These are phyloP conservation scores for Agrocybe pediades DNA, from an alignment of 768 basidiomycete species.

Conservation along the genomic window DNA sequence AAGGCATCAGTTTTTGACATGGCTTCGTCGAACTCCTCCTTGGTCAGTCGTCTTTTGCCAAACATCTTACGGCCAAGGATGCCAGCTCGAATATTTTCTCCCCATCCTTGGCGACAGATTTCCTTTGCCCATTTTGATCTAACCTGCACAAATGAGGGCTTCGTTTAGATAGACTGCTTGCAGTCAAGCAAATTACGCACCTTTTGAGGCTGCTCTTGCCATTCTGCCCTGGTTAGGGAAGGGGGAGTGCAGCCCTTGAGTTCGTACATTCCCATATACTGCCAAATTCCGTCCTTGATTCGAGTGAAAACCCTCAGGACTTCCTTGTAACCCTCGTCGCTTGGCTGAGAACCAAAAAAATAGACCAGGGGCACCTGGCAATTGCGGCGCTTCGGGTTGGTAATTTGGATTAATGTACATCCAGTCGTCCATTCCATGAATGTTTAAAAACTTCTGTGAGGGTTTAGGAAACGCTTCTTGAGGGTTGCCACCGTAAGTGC, in stretches of 20 bases:
- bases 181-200: neutral
- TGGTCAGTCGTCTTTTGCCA: conserved; percentile 23
- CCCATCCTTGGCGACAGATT: conserved; percentile 30
- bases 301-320: conserved; percentile 15
- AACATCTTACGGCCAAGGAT: conserved; percentile 27
- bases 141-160: conserved; percentile 17
- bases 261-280: conserved; percentile 33
- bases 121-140: conserved; percentile 28
- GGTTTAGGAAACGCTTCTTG: conserved; percentile 30
- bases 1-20: conserved; percentile 9
- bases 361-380: conserved; percentile 36
- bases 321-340: neutral
- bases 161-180: neutral
- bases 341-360: conserved; percentile 19
- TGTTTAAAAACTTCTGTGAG: conserved; percentile 11
- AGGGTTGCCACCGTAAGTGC: conserved; percentile 34
- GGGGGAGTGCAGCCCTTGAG: conserved; percentile 14
- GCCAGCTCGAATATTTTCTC: conserved; percentile 21
- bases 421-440: conserved; percentile 33
- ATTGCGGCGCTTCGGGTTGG: conserved; percentile 36
- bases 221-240: conserved; percentile 27
- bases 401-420: conserved; percentile 32
- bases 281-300: conserved; percentile 31
- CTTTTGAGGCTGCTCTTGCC: conserved; percentile 15
- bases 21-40: conserved; percentile 21